Percentiles rank a stretch among this genome's conserved stretches.
These are phyloP conservation scores for Vitis amurensis DNA, from an alignment of 164 flowering plant genomes.

Conservation along the genomic window DNA sequence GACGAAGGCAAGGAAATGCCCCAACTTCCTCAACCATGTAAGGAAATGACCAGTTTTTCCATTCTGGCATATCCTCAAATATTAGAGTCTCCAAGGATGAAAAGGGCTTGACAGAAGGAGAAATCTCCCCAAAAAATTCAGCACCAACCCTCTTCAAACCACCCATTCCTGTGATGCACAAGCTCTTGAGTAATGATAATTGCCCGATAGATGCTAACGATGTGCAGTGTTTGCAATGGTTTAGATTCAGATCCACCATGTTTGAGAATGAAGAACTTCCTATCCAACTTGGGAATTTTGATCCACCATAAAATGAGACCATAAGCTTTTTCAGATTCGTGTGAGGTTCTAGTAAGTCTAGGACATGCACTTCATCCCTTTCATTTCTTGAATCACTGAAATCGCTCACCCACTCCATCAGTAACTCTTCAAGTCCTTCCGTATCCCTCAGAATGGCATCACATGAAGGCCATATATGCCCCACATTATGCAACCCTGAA, in stretches of 20 bases:
- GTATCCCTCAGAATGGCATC: too few relatives aligned
- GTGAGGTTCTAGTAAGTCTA: slow-evolving; percentile 26
- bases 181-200: neutral
- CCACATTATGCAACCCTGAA: too few relatives aligned
- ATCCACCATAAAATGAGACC: slow-evolving; percentile 19
- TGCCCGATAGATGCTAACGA: neutral
- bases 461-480: too few relatives aligned
- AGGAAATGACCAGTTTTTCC: neutral
- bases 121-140: neutral
- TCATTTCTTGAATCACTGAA: neutral
- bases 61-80: neutral
- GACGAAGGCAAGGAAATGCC: slow-evolving; percentile 10
- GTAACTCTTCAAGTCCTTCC: too few relatives aligned
- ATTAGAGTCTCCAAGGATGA: neutral
- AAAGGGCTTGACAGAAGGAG: neutral
- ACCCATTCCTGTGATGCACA: neutral
- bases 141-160: slow-evolving; percentile 1
- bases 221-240: slow-evolving; percentile 18
- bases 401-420: neutral
- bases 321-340: slow-evolving; percentile 11
- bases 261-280: neutral
- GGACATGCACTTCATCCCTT: neutral
- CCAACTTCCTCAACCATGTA: neutral
- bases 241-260: slow-evolving; percentile 6
- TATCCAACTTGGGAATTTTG: slow-evolving; percentile 24